Conservation (phyloP, 495 filamentous ascomycete genomes). For the Aspergillus mulundensis region DNA sequence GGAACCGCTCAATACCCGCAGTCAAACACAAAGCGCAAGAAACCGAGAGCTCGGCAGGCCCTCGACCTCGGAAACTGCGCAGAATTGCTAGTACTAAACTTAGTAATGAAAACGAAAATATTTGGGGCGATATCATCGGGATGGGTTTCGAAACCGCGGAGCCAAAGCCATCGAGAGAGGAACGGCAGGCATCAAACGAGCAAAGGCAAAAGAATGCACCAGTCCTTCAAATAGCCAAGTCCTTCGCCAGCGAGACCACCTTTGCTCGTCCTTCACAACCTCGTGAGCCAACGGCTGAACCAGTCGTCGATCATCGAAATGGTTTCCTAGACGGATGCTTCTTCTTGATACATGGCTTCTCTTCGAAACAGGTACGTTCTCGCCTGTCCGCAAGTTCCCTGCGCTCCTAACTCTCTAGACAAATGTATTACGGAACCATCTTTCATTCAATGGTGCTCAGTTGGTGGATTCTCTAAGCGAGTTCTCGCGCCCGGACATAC, state of each 20-base stretch:
- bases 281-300: constrained; percentile 16
- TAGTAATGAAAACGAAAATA: constrained; percentile 68
- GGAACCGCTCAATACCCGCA: constrained; percentile 50
- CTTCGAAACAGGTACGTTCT: constrained; percentile 46
- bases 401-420: constrained; percentile 29
- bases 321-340: constrained; percentile 39
- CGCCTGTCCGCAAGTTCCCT: constrained; percentile 1
- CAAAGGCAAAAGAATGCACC: constrained; percentile 15
- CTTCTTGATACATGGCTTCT: constrained; percentile 68
- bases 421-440: constrained; percentile 45
- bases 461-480: constrained; percentile 39
- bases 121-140: constrained; percentile 87
- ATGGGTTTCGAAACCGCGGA: constrained; percentile 33
- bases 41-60: constrained; percentile 27
- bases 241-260: constrained; percentile 41
- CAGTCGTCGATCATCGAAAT: constrained; percentile 12
- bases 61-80: constrained; percentile 62
- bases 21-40: constrained; percentile 25
- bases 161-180: constrained; percentile 2
- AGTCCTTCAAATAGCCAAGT: constrained; percentile 34
- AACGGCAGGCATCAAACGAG: constrained; percentile 32
- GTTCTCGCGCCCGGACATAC: constrained; percentile 37
- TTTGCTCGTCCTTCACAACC: constrained; percentile 26
- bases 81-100: constrained; percentile 76
- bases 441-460: constrained; percentile 50